phyloP scores from a whole-genome alignment of 2,329 filamentous ascomycete genomes.

The Nothopassalora personata region DNA sequence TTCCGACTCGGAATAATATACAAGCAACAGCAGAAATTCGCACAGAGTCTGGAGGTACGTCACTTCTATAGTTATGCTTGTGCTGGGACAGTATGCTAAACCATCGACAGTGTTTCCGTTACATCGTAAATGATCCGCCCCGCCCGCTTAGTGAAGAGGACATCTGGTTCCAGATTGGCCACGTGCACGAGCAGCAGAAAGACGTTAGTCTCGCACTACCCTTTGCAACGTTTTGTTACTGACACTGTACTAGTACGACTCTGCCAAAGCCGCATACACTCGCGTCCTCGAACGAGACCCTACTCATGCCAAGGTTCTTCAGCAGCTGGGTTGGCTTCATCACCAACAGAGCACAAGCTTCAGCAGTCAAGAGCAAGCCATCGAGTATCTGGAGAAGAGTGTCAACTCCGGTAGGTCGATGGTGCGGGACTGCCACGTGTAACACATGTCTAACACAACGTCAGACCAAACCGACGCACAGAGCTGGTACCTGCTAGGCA shows the following conservation, averaged over 20 bases:
- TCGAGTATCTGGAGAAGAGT: conserved; percentile 95
- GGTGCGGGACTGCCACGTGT: neutral
- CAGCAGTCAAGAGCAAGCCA: conserved; percentile 88
- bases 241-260: conserved; percentile 65
- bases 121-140: conserved; percentile 89
- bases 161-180: conserved; percentile 99
- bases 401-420: conserved; percentile 71
- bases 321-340: conserved; percentile 95
- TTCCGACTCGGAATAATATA: conserved; percentile 99
- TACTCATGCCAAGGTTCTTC: conserved; percentile 94
- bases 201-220: conserved; percentile 60
- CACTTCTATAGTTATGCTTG: neutral
- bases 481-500: conserved; percentile 95
- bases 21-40: conserved; percentile 94
- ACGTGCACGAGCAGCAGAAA: conserved; percentile 98
- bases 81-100: conserved; percentile 19
- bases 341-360: conserved; percentile 93
- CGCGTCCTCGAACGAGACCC: conserved; percentile 91
- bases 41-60: conserved; percentile 79
- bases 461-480: conserved; percentile 89
- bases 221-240: conserved; percentile 18
- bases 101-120: conserved; percentile 81
- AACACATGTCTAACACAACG: conserved; percentile 20
- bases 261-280: conserved; percentile 85
- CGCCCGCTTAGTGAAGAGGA: conserved; percentile 92